These are phyloP conservation scores for Canna indica DNA, from an alignment of 176 grass and related monocot genomes.

Conservation along the genomic window DNA sequence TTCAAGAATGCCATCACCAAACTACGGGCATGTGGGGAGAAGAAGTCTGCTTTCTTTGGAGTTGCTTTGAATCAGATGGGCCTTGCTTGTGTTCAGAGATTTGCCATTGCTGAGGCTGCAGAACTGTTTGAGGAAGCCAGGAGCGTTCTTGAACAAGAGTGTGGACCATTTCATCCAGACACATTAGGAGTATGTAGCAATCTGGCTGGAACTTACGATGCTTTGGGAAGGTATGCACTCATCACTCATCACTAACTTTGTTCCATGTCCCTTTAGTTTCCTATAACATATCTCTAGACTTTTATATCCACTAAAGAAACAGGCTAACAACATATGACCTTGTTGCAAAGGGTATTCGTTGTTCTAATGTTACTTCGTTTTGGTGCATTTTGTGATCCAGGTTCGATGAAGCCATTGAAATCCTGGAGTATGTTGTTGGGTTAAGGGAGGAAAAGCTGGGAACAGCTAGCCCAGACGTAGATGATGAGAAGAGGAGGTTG, in stretches of 20 bases:
- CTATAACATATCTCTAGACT: background rate
- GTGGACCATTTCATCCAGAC: constrained; percentile 77
- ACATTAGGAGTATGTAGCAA: constrained; percentile 93
- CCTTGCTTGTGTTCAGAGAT: constrained; percentile 68
- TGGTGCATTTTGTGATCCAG: constrained; percentile 29
- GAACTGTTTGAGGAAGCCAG: constrained; percentile 89
- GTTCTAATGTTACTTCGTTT: background rate
- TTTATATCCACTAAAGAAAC: no score
- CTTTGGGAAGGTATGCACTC: constrained; percentile 79
- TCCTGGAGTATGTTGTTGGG: constrained; percentile 77
- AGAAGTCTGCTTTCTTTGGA: constrained; percentile 84
- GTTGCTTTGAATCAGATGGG: constrained; percentile 95
- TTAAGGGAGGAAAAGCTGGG: constrained; percentile 93
- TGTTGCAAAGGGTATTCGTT: background rate
- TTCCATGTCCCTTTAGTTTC: background rate
- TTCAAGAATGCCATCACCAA: constrained; percentile 80
- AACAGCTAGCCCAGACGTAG: constrained; percentile 86
- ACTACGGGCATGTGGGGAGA: constrained; percentile 80
- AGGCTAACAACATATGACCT: no score
- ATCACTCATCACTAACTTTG: background rate
- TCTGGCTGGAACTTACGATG: constrained; percentile 95
- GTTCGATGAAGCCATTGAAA: constrained; percentile 81
- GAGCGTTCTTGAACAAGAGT: constrained; percentile 82
- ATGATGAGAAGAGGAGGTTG: constrained; percentile 84
- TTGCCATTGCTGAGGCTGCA: constrained; percentile 70